phyloP scores from a whole-genome alignment of 495 filamentous ascomycete species.

The Viridothelium virens region DNA sequence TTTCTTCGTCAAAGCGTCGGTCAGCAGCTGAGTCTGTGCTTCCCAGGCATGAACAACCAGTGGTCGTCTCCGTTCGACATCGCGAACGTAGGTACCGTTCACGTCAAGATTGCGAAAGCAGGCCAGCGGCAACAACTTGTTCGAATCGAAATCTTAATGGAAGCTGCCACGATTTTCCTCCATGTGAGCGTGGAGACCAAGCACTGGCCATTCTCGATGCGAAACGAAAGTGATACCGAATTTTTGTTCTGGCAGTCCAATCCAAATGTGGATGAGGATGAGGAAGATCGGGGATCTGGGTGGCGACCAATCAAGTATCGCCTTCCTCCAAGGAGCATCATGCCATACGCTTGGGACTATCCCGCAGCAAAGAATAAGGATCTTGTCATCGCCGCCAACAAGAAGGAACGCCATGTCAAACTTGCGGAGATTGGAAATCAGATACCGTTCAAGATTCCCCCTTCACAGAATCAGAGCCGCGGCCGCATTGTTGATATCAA shows the following conservation, averaged over 20 bases:
- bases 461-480: slow-evolving; percentile 46
- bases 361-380: slow-evolving; percentile 95
- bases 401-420: slow-evolving; percentile 80
- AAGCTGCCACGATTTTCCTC: slow-evolving; percentile 85
- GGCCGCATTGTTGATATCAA: slow-evolving; percentile 91
- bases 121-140: slow-evolving; percentile 84
- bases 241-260: slow-evolving; percentile 91
- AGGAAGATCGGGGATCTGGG: slow-evolving; percentile 65
- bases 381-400: slow-evolving; percentile 68
- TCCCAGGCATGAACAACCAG: slow-evolving; percentile 89
- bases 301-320: slow-evolving; percentile 90
- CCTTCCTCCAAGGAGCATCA: slow-evolving; percentile 90
- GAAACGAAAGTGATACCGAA: slow-evolving; percentile 92
- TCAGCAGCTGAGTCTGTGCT: slow-evolving; percentile 89
- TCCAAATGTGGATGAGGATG: slow-evolving; percentile 70
- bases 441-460: slow-evolving; percentile 75
- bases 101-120: slow-evolving; percentile 86
- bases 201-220: slow-evolving; percentile 97
- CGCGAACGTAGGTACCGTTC: slow-evolving; percentile 79
- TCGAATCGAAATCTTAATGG: slow-evolving; percentile 80
- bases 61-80: slow-evolving; percentile 99
- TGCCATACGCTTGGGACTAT: slow-evolving; percentile 99
- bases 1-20: slow-evolving; percentile 69
- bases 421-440: slow-evolving; percentile 93
- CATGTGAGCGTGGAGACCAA: slow-evolving; percentile 83